Evolutionary conservation across 1,284 basidiomycete genomes (phyloP).

Genomic region (Cutaneotrichosporon curvatum): DNA sequence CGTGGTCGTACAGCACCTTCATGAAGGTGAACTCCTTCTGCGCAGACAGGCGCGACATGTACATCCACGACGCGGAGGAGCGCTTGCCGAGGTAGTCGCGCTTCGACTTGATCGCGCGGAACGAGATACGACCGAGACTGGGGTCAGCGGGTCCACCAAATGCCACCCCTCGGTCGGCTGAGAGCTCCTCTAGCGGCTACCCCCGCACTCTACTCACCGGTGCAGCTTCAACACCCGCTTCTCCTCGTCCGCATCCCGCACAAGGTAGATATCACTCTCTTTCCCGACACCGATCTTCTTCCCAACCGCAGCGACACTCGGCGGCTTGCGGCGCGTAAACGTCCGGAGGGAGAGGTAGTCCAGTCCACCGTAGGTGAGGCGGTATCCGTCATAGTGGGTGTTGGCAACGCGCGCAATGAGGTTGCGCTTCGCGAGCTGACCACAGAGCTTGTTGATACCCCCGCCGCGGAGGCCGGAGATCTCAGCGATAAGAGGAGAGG

Average conservation of each 20-base stretch:
- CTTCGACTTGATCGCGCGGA: conserved; percentile 94
- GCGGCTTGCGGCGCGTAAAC: conserved; percentile 77
- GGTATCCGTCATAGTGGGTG: conserved; percentile 92
- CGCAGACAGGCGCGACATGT: conserved; percentile 92
- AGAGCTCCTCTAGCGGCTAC: too few species aligned
- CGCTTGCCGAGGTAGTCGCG: conserved; percentile 94
- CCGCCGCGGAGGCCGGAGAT: conserved; percentile 85
- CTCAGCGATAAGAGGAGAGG: conserved; percentile 77
- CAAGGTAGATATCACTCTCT: conserved; percentile 94
- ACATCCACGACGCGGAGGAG: conserved; percentile 98
- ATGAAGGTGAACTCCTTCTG: conserved; percentile 98
- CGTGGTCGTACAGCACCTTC: conserved; percentile 92
- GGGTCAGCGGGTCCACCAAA: not conserved
- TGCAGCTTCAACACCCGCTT: conserved; percentile 90
- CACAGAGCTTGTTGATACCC: conserved; percentile 87
- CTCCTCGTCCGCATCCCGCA: conserved; percentile 72
- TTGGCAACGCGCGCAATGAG: conserved; percentile 86
- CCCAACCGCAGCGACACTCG: conserved; percentile 69
- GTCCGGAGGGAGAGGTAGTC: conserved; percentile 93
- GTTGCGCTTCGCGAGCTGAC: conserved; percentile 82
- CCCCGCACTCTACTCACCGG: conserved; percentile 51
- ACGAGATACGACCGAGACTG: conserved; percentile 90
- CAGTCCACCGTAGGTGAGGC: conserved; percentile 94
- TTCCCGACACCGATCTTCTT: conserved; percentile 98
- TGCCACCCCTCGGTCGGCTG: too few species aligned